These are phyloP conservation scores for Clitoria ternatea DNA, from an alignment of 306 rosid genomes.

Conservation along the genomic window DNA sequence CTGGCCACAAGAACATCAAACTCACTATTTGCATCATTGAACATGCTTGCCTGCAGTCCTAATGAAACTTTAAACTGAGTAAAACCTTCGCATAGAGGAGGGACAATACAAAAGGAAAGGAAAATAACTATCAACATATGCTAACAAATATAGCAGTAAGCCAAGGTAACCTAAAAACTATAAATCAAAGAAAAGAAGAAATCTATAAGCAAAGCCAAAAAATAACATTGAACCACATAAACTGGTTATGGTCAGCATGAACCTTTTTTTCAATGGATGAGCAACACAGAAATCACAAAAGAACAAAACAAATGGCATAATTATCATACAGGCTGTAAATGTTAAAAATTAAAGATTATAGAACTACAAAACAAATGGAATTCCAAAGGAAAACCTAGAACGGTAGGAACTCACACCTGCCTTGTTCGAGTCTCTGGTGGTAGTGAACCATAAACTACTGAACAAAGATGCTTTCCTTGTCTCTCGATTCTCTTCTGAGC, in stretches of 20 bases:
- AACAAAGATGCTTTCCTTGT: slow-evolving; percentile 77
- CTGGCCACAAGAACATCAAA: slow-evolving; percentile 97
- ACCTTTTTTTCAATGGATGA: not conserved
- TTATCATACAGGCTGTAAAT: not conserved
- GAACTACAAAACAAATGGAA: slow-evolving; percentile 8
- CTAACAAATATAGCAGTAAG: slow-evolving; percentile 8
- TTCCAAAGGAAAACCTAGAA: slow-evolving; percentile 13
- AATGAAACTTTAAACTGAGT: slow-evolving; percentile 41
- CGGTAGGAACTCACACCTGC: slow-evolving; percentile 59
- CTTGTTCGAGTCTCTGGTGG: slow-evolving; percentile 98
- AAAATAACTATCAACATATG: slow-evolving; percentile 14
- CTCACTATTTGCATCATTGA: slow-evolving; percentile 81
- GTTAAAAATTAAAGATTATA: slow-evolving; percentile 1
- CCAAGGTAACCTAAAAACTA: not conserved
- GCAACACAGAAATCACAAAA: slow-evolving; percentile 2
- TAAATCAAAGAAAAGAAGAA: slow-evolving; percentile 10
- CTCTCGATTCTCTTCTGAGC: slow-evolving; percentile 66
- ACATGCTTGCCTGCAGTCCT: slow-evolving; percentile 85
- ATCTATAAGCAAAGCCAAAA: not conserved
- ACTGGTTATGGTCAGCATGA: not conserved
- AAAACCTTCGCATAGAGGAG: slow-evolving; percentile 20
- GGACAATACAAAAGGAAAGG: slow-evolving; percentile 12
- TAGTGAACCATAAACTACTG: slow-evolving; percentile 94
- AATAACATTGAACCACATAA: slow-evolving; percentile 1
- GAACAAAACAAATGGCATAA: slow-evolving; percentile 9